Conservation (phyloP, 2,329 filamentous ascomycete species). For the Colletotrichum sp. region DNA sequence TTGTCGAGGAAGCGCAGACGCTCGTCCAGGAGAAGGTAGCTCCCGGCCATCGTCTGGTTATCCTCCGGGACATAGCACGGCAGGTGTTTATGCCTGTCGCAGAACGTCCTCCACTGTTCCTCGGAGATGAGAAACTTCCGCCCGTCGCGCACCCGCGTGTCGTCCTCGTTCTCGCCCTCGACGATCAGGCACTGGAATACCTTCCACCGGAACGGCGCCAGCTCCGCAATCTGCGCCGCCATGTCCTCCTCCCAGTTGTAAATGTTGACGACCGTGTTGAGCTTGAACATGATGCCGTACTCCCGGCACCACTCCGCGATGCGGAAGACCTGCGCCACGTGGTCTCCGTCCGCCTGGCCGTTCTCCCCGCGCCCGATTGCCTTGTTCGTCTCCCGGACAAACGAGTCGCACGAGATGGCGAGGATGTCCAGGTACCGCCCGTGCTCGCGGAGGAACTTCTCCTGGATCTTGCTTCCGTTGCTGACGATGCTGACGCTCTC, state of each 20-base stretch:
- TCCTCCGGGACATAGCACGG: constrained; percentile 50
- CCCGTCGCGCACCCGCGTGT: constrained; percentile 42
- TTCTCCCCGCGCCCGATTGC: constrained; percentile 50
- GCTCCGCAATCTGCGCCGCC: constrained; percentile 37
- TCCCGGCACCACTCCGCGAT: constrained; percentile 50
- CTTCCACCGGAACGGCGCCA: constrained; percentile 60
- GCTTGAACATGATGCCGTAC: constrained; percentile 58
- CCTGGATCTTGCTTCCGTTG: constrained; percentile 53
- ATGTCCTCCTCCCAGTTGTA: constrained; percentile 57
- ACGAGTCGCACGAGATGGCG: constrained; percentile 61
- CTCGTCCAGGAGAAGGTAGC: constrained; percentile 58
- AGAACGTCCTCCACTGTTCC: constrained; percentile 51
- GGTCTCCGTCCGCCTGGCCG: constrained; percentile 36
- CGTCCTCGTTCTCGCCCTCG: constrained; percentile 55
- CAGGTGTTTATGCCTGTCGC: constrained; percentile 44
- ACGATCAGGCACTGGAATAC: constrained; percentile 60
- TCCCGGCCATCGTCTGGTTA: constrained; percentile 54
- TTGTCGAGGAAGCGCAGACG: constrained; percentile 55
- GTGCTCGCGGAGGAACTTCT: constrained; percentile 45
- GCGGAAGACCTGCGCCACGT: constrained; percentile 46
- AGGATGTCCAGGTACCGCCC: constrained; percentile 55
- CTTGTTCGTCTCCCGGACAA: constrained; percentile 53
- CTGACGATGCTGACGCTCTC: constrained; percentile 59
- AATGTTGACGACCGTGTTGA: constrained; percentile 59
- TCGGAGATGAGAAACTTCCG: constrained; percentile 49